Base-by-base conservation (phyloP, 345 rosid species). In the Lumnitzera racemosa region DNA sequence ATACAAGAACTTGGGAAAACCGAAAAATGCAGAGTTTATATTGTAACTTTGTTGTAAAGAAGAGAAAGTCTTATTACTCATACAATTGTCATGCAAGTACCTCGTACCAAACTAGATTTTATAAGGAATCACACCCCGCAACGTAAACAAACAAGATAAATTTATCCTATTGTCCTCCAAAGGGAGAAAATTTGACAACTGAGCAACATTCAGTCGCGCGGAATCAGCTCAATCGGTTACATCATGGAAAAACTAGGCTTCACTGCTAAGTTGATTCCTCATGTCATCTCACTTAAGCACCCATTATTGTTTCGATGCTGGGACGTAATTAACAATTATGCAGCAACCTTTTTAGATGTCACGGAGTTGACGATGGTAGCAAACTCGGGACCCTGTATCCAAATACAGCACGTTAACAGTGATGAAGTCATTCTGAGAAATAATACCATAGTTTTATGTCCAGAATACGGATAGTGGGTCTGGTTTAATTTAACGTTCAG, bases 331-430 rank as follows among this genome's bases (percentile, higher is more conserved):
- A 48, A 46, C 11, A 66, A 76, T 90, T 74, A 94, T 52, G 91
- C 97, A 56, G 89, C 81, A 66, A 88, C 95, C 80, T 86, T 94
- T 86, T 90, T 90, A 13, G 86, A 76, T 55, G 87, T 88, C 69
- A 80, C 90, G 13, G 95, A 90, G 77, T 94, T 94, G 83, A 90
- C 74, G 62, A 94, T 94, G 70, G 88, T 79, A 12, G 97, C 97
- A 70, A 94, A 94, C 79, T 94, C 96, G 0, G 92, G 89, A 47
- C 99, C 99, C 99, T 94, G 82, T 76, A 69, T 49, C 61, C 49
- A 60, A 13, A 36, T 5, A 54, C 46, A 55, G n/a, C 66, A 62
- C 11, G 20, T 24, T 8, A 49, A 11, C 29, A 15, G 12, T 36
- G 23, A 15, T 6, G 9, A 25, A 24, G 61, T 61, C 51, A 41